Conservation (phyloP, 106 monocot genomes). For the Dendrobium nobile region DNA sequence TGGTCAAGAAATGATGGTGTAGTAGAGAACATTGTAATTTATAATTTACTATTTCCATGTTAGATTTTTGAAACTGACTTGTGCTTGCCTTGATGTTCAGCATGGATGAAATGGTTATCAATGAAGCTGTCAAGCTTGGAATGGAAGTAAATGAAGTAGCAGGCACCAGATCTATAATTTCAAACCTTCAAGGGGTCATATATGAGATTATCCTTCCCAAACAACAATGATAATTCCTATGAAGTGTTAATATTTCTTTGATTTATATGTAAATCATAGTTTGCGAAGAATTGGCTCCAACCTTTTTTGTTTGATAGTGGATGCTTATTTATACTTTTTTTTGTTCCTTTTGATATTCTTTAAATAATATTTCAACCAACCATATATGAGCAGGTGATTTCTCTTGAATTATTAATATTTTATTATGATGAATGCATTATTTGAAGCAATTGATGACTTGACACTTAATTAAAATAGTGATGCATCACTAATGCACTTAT, state of each 20-base stretch:
- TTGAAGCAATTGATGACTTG: too few species aligned
- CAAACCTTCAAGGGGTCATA: conserved; percentile 79
- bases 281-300: background rate
- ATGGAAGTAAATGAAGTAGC: conserved; percentile 64
- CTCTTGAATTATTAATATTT: too few species aligned
- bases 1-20: too few species aligned
- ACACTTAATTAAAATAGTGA: too few species aligned
- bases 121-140: conserved; percentile 55
- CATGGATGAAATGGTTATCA: conserved; percentile 69
- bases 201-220: conserved; percentile 55
- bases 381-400: too few species aligned
- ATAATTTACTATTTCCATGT: too few species aligned
- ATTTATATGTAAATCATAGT: background rate
- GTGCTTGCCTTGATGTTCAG: conserved; percentile 24
- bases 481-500: too few species aligned
- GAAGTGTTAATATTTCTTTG: background rate
- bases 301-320: background rate
- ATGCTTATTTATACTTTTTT: background rate
- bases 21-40: too few species aligned
- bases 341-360: too few species aligned
- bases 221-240: background rate
- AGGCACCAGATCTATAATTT: conserved; percentile 58
- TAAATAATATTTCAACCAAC: too few species aligned
- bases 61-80: background rate
- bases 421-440: too few species aligned